A percentile compares a stretch with the other conserved stretches of the same genome.
Evolutionary conservation across 2,329 filamentous ascomycete species (phyloP).

Genomic region (Aspergillus piperis): DNA sequence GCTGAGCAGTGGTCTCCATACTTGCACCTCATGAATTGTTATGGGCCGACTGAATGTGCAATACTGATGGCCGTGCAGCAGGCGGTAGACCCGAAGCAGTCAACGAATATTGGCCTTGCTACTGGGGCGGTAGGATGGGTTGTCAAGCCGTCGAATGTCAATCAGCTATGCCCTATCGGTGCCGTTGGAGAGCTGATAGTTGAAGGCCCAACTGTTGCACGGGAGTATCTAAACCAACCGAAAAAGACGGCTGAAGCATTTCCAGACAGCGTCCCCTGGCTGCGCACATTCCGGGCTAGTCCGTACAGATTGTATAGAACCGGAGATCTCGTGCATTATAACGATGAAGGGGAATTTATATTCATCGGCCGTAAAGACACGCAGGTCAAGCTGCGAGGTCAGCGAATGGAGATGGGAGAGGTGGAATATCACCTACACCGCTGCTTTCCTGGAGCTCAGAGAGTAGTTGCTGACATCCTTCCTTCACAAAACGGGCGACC

Average conservation of each 20-base stretch:
- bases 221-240: constrained; percentile 42
- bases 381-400: constrained; percentile 62
- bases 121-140: constrained; percentile 28
- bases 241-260: constrained; percentile 27
- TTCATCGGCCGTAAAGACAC: constrained; percentile 34
- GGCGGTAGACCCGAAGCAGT: not conserved
- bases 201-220: constrained; percentile 45
- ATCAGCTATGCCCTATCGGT: constrained; percentile 39
- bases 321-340: constrained; percentile 31
- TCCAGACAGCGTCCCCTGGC: constrained; percentile 29
- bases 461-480: not conserved
- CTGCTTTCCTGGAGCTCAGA: not conserved
- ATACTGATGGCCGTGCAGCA: not conserved
- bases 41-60: constrained; percentile 8
- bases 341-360: constrained; percentile 23
- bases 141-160: constrained; percentile 30
- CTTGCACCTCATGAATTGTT: not conserved
- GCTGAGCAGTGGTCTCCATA: not conserved
- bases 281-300: constrained; percentile 11
- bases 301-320: constrained; percentile 29
- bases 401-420: constrained; percentile 57
- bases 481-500: not conserved
- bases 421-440: constrained; percentile 30
- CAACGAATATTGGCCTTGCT: not conserved
- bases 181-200: constrained; percentile 35